phyloP scores from a whole-genome alignment of 768 basidiomycete genomes.

The Lactarius sanguifluus region DNA sequence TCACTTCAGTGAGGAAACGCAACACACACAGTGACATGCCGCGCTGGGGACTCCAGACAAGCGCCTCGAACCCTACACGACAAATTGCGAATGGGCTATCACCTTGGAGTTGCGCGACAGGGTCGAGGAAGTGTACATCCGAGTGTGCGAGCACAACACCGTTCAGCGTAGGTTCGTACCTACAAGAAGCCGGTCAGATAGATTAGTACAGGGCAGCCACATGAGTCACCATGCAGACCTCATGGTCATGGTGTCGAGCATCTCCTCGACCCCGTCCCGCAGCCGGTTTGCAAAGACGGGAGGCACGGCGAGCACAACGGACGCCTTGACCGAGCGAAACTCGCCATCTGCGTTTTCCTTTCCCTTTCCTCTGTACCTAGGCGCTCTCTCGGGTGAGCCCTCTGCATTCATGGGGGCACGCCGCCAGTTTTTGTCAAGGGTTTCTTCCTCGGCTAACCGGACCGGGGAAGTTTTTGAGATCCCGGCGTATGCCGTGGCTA shows the following conservation, averaged over 20 bases:
- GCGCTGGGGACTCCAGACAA: slow-evolving; percentile 84
- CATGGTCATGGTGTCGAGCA: slow-evolving; percentile 95
- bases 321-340: slow-evolving; percentile 63
- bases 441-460: neutral
- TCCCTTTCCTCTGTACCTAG: slow-evolving; percentile 26
- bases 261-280: slow-evolving; percentile 76
- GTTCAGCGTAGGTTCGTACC: slow-evolving; percentile 83
- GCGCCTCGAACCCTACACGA: slow-evolving; percentile 74
- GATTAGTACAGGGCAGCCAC: neutral
- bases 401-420: slow-evolving; percentile 32
- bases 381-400: slow-evolving; percentile 35
- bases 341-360: slow-evolving; percentile 40
- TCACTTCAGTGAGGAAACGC: neutral
- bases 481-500: neutral
- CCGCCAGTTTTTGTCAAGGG: slow-evolving; percentile 3
- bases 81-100: slow-evolving; percentile 87
- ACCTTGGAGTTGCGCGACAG: slow-evolving; percentile 64
- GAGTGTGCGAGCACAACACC: slow-evolving; percentile 90
- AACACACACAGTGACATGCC: slow-evolving; percentile 76
- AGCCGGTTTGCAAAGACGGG: slow-evolving; percentile 78
- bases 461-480: neutral
- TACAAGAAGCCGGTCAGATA: slow-evolving; percentile 36
- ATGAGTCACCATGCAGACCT: slow-evolving; percentile 51
- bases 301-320: slow-evolving; percentile 70
- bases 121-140: slow-evolving; percentile 63